Evolutionary conservation across 495 filamentous ascomycete genomes (phyloP).

Genomic region (Peziza echinospora): DNA sequence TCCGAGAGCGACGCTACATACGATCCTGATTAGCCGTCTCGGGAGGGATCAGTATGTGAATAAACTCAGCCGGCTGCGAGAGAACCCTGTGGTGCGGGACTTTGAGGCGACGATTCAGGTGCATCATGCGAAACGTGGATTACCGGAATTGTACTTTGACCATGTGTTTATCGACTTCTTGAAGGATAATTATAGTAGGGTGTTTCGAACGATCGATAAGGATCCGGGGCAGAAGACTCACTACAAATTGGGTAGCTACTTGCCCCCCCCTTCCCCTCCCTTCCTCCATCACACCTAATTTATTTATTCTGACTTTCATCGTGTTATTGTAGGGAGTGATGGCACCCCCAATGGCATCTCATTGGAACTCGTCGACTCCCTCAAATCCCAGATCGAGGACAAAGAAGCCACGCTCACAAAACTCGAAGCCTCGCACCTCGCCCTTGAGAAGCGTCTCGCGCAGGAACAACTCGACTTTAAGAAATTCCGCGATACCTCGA

Average conservation of each 20-base stretch:
- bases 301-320: conserved; percentile 41
- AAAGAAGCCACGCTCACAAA: conserved; percentile 46
- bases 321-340: no score
- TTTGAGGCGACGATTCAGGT: conserved; percentile 49
- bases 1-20: conserved; percentile 58
- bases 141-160: conserved; percentile 76
- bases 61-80: conserved; percentile 53
- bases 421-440: conserved; percentile 41
- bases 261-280: no score
- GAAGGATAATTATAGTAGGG: conserved; percentile 80
- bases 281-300: no score
- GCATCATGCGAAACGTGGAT: conserved; percentile 22
- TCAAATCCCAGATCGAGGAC: conserved; percentile 56
- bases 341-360: conserved; percentile 67
- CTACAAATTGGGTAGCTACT: neutral
- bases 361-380: conserved; percentile 58
- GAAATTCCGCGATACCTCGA: neutral
- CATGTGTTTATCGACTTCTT: conserved; percentile 77
- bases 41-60: conserved; percentile 80
- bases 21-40: conserved; percentile 55
- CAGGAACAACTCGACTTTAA: conserved; percentile 22
- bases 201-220: conserved; percentile 71
- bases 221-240: conserved; percentile 59
- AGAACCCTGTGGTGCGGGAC: conserved; percentile 66
- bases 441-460: conserved; percentile 44